A percentile compares a stretch with the other conserved stretches of the same genome.
phyloP scores from a whole-genome alignment of 2,329 filamentous ascomycete species.

The Blastomyces gilchristii region DNA sequence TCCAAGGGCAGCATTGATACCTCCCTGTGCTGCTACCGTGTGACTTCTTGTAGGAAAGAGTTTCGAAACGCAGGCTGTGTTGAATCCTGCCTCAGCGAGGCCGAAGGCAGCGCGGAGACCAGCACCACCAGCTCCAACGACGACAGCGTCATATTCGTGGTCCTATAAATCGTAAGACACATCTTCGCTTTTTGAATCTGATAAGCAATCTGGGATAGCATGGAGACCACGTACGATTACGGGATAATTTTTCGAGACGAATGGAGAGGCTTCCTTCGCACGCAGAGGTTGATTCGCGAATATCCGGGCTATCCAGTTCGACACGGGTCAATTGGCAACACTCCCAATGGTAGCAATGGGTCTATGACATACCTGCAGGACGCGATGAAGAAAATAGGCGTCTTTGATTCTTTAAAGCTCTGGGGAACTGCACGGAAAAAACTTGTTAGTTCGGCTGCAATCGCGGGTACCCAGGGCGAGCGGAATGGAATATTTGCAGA shows the following conservation, averaged over 20 bases:
- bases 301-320: constrained; percentile 56
- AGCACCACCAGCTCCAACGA: constrained; percentile 57
- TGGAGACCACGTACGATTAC: constrained; percentile 62
- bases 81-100: constrained; percentile 53
- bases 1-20: constrained; percentile 51
- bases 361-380: constrained; percentile 54
- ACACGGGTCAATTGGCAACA: constrained; percentile 6
- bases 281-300: constrained; percentile 76
- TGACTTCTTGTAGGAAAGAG: constrained; percentile 55
- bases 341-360: constrained; percentile 7
- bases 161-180: constrained; percentile 45
- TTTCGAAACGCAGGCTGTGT: constrained; percentile 56
- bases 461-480: not conserved
- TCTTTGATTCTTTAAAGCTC: constrained; percentile 52
- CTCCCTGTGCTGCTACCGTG: constrained; percentile 57
- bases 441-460: constrained; percentile 2
- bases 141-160: constrained; percentile 96
- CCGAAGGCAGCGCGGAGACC: constrained; percentile 55
- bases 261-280: constrained; percentile 84
- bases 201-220: not conserved
- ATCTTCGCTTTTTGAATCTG: not conserved
- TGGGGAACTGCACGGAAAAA: constrained; percentile 47
- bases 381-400: constrained; percentile 81
- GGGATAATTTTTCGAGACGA: constrained; percentile 81
- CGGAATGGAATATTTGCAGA: constrained; percentile 4